phyloP scores from a whole-genome alignment of 148 eudicot genomes.

The Rhododendron griersonianum region DNA sequence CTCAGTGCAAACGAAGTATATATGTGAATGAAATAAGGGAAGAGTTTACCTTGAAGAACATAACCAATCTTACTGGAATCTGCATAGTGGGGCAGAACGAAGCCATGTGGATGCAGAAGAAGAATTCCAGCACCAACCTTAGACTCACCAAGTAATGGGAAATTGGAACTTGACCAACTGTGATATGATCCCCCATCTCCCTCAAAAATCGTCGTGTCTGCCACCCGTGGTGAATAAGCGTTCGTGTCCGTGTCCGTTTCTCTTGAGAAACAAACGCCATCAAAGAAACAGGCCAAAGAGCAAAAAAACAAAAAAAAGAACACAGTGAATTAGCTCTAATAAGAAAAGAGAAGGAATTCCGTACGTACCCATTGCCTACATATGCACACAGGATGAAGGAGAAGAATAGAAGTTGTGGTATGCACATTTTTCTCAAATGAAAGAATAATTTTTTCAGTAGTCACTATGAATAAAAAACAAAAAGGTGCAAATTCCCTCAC shows the following conservation, averaged over 20 bases:
- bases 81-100: conserved; percentile 48
- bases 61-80: conserved; percentile 43
- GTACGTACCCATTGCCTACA: background rate
- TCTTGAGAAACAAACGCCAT: background rate
- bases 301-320: background rate
- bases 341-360: conserved; percentile 15
- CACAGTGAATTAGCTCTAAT: conserved; percentile 21
- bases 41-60: conserved; percentile 37
- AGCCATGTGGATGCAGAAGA: conserved; percentile 36
- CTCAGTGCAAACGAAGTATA: no score
- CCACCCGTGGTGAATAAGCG: background rate
- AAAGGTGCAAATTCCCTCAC: no score
- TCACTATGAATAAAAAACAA: background rate
- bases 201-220: conserved; percentile 14
- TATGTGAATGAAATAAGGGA: background rate
- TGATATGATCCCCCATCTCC: conserved; percentile 50
- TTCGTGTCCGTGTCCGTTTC: background rate
- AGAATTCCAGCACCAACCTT: conserved; percentile 37
- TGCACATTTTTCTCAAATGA: background rate
- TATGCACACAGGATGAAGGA: background rate
- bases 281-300: background rate
- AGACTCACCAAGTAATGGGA: conserved; percentile 20
- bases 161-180: conserved; percentile 25
- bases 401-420: background rate
- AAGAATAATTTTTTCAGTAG: background rate